A percentile compares a stretch with the other conserved stretches of the same genome.
These are phyloP conservation scores for Chrysoporthe cubensis DNA, from an alignment of 2,329 filamentous ascomycete species.

Conservation along the genomic window DNA sequence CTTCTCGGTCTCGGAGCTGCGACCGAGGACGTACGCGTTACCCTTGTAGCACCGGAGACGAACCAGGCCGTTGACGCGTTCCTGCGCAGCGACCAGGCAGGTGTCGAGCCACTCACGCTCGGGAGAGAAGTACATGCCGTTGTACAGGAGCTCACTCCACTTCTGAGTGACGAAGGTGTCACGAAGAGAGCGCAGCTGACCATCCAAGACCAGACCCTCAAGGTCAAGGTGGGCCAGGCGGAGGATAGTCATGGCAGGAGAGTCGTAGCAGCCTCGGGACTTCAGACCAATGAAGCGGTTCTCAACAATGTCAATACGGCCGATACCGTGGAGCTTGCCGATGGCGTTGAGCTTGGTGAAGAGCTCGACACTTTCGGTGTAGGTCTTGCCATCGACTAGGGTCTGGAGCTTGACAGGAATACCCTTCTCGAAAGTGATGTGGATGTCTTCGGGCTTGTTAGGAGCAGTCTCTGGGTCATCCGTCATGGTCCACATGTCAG, in stretches of 20 bases:
- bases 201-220: constrained; percentile 55
- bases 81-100: constrained; percentile 63
- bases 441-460: constrained; percentile 72
- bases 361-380: constrained; percentile 71
- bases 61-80: constrained; percentile 45
- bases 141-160: constrained; percentile 52
- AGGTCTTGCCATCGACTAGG: constrained; percentile 56
- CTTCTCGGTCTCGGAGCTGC: constrained; percentile 50
- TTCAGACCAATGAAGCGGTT: constrained; percentile 65
- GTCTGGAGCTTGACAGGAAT: constrained; percentile 62
- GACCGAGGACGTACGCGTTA: constrained; percentile 49
- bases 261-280: constrained; percentile 80
- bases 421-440: constrained; percentile 73
- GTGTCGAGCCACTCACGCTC: constrained; percentile 64
- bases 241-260: constrained; percentile 53
- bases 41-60: constrained; percentile 46
- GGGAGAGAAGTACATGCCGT: constrained; percentile 56
- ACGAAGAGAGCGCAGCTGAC: constrained; percentile 60
- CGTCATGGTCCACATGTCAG: constrained; percentile 81
- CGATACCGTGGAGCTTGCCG: constrained; percentile 73
- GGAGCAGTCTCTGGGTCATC: constrained; percentile 71
- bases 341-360: constrained; percentile 75
- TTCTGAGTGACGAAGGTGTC: constrained; percentile 60
- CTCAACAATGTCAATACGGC: constrained; percentile 82
- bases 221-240: constrained; percentile 53